Base-by-base conservation (phyloP, 2,329 filamentous ascomycete species). In the Aureobasidium uvarum region DNA sequence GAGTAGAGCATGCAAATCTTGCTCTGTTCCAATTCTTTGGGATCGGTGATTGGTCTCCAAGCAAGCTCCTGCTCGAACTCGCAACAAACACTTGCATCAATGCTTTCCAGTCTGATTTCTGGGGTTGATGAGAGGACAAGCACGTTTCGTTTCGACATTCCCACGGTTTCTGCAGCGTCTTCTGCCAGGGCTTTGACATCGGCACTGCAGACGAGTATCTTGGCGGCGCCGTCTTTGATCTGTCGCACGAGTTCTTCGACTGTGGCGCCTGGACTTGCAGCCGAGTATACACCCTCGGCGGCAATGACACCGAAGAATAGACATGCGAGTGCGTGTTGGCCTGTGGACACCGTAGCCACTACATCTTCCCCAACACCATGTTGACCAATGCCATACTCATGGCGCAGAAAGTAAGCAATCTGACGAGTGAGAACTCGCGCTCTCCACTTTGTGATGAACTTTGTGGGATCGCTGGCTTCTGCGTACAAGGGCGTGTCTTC, bases 251-350 rank as follows among this genome's bases (percentile, higher is more conserved):
- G 73, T 31, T 88, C 85, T 2, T 75, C 70, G 0, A 79, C 75
- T 0, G 84, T 85, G 5, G 78, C 81, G 0, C 80, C 77, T 0
- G 83, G 77, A 54, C 79, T 83, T 0, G 83, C 83, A 5, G 83
- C 81, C 7, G 83, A 84, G 69, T 85, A 87, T 31, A 88, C 80
- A 20, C 84, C 86, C 0, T 82, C 85, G 2, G 85, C 84, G 3
- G 83, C 85, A 52, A 88, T 77, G 62, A 86, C 80, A 16, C 81
- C 83, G 68, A 80, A 87, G 70, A 85, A 84, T 1, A 85, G 68
- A 14, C 81, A 77, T 0, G 84, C 80, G 0, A 87, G 76, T 5
- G 85, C 76, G 52, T 81, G 81, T 68, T 87, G 83, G 1, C 85
- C 85, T 0, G 81, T 81, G 0, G 83, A 84, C 33, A 87, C 81